phyloP scores from a whole-genome alignment of 352 stramenopile genomes.

The Pythium aphanidermatum region DNA sequence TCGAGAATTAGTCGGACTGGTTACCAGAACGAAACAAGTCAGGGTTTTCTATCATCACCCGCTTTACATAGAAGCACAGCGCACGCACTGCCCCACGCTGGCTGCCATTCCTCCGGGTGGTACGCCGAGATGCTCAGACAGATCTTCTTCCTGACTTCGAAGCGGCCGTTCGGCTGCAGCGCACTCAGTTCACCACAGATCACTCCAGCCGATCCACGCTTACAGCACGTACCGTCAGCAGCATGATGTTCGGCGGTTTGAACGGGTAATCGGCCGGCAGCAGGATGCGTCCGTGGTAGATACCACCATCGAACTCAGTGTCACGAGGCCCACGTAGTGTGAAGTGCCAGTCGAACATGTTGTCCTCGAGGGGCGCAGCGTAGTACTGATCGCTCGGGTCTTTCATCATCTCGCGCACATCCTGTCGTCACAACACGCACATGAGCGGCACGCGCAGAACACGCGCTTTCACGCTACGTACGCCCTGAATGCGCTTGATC shows the following conservation, averaged over 20 bases:
- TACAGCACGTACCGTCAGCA: slow-evolving; percentile 42
- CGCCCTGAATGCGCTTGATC: slow-evolving; percentile 83
- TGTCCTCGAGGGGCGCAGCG: slow-evolving; percentile 73
- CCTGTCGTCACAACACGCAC: slow-evolving; percentile 25
- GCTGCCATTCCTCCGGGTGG: slow-evolving; percentile 98
- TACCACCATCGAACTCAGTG: slow-evolving; percentile 95
- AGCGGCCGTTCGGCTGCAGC: slow-evolving; percentile 91
- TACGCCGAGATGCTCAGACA: slow-evolving; percentile 97
- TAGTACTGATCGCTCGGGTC: slow-evolving; percentile 81
- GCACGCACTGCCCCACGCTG: slow-evolving; percentile 76
- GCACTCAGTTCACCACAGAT: no score
- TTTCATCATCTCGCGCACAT: slow-evolving; percentile 87
- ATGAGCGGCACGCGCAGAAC: not conserved
- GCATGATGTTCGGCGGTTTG: slow-evolving; percentile 97
- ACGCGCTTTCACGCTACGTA: slow-evolving; percentile 17
- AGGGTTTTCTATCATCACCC: no score
- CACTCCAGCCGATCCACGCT: not conserved
- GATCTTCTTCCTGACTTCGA: slow-evolving; percentile 98
- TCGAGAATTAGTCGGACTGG: slow-evolving; percentile 96
- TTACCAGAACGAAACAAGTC: no score
- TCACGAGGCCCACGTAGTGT: slow-evolving; percentile 95
- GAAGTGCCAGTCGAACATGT: slow-evolving; percentile 96
- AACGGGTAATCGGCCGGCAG: slow-evolving; percentile 93
- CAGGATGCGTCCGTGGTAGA: slow-evolving; percentile 98
- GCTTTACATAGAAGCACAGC: not conserved